Base-by-base conservation (phyloP, 1,284 basidiomycete genomes). In the Tylopilus orsonianus region DNA sequence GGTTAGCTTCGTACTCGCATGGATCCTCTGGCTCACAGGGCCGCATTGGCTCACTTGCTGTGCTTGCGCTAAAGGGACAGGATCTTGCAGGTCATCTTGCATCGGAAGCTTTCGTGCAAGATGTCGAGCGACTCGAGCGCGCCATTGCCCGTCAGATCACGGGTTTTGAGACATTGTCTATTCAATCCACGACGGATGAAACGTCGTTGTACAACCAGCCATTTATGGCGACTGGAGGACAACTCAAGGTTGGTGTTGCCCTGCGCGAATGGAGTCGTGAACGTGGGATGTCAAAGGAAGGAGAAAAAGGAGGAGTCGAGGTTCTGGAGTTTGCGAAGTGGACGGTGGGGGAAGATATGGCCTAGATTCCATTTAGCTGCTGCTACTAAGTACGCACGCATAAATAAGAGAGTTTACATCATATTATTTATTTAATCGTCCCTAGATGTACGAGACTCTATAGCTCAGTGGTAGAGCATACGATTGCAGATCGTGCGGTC, bases 91-190 rank as follows among this genome's bases (percentile, higher is more conserved):
- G 73, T 27, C 67, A 81, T 18, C 62, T 84, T 29, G 62, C 64
- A 13, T 68, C 71, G 1, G 67, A 74, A 38, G 57, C 59, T 4
- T 84, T 86, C 60, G 60, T 66, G 12, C 64, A 69, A 12, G 80
- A 87, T 39, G 68, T 91, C 18, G 75, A 78, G 22, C 75, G 77
- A n/a, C 71, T 97, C 4, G 83, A 88, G 53, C 82, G 91, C 18
- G 82, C 86, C 5, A 58, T 97, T 8, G 90, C 88, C 2, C 79
- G 92, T 42, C 95, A 97, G 68, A 85, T 92, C 29, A 86, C 87
- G 9, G 94, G 93, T 2, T 89, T 95, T 67, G 81, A 89, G 22
- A 92, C 92, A 0, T 71, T 69, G n/a, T 75, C 74, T 0, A 74
- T 97, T 36, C 69, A 60, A 12, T 58, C 70, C 2, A 49, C 71